phyloP scores from a whole-genome alignment of 139 green algal genomes.

The Micractinium sp. region DNA sequence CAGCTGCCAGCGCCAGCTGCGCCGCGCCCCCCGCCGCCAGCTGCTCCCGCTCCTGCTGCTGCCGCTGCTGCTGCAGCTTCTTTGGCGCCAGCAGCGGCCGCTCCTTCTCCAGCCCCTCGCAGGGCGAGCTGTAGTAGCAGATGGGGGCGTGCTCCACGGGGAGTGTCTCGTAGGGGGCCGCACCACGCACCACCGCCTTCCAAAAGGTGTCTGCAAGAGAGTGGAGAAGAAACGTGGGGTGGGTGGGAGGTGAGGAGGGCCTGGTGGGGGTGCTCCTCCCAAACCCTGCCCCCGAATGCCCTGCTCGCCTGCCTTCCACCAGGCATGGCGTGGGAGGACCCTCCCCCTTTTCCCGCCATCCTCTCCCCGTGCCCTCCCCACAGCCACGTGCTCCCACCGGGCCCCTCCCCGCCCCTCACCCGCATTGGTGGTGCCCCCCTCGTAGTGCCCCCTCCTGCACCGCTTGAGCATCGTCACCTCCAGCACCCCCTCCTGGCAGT shows the following conservation, averaged over 20 bases:
- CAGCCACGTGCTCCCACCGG: background rate
- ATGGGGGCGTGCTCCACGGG: slow-evolving; percentile 42
- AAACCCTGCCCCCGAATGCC: background rate
- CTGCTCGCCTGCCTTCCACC: background rate
- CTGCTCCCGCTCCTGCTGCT: background rate
- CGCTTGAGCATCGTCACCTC: slow-evolving; percentile 83
- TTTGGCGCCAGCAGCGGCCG: background rate
- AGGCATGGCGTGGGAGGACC: no score
- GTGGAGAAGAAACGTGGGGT: background rate
- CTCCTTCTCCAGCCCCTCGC: slow-evolving; percentile 18
- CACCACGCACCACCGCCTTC: slow-evolving; percentile 50
- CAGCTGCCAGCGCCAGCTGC: background rate
- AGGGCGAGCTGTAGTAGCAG: slow-evolving; percentile 36
- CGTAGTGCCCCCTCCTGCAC: slow-evolving; percentile 80
- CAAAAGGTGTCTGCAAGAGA: slow-evolving; percentile 73
- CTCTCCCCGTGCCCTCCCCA: background rate
- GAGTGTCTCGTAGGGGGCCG: slow-evolving; percentile 35
- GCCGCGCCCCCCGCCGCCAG: background rate
- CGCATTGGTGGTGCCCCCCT: slow-evolving; percentile 68
- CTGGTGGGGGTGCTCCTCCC: background rate
- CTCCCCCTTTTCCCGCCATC: background rate
- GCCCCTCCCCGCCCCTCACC: background rate
- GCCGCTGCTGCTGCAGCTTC: slow-evolving; percentile 12
- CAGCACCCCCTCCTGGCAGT: slow-evolving; percentile 72
- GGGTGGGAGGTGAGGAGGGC: background rate